Base-by-base conservation (phyloP, 139 green algal genomes). In the Chlamydomonas sp. region DNA sequence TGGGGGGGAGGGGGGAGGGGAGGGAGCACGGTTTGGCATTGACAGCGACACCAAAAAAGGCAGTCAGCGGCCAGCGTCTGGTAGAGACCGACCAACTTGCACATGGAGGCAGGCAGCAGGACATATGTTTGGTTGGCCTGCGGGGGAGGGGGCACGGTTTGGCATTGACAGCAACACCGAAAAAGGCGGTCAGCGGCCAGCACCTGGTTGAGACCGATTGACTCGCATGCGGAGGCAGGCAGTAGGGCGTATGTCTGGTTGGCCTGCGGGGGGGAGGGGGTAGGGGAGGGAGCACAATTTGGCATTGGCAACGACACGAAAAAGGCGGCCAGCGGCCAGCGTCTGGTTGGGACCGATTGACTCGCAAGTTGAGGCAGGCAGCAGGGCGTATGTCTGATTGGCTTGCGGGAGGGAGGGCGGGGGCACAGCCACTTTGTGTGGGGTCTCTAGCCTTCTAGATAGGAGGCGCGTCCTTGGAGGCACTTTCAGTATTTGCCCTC, bases 331-430 rank as follows among this genome's bases (percentile, higher is more conserved):
- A 33, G 34, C 34, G 54, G 54, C 8, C 8, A 10, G 30, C 8
- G 8, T 20, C 54, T 66, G 59, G 33, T 33, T 66, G 16, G 43
- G n/a, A 13, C 29, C 29, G 33, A 66, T 20, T 5, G 26, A 26
- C 59, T 66, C 59, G 20, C 59, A 66, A 22, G 59, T 66, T 3
- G 31, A 30, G 26, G 5, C 43, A 13, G 59, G 59, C 31, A 66
- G 26, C 59, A 66, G 59, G 13, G 43, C 59, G 29, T 43, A 66
- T 4, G 59, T 66, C 20, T 39, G 8, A 33, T 66, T 66, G 8
- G 59, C 29, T 33, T 66, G 59, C 59, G 33, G 8, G 10, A 50
- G 39, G 39, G 13, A 13, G 39, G 10, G n/a, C n/a, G n/a, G n/a
- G n/a, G n/a, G n/a, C n/a, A n/a, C n/a, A n/a, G n/a, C n/a, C n/a